Conservation (phyloP, 441 rosid genomes). For the Euphorbia schlechtendalii region DNA sequence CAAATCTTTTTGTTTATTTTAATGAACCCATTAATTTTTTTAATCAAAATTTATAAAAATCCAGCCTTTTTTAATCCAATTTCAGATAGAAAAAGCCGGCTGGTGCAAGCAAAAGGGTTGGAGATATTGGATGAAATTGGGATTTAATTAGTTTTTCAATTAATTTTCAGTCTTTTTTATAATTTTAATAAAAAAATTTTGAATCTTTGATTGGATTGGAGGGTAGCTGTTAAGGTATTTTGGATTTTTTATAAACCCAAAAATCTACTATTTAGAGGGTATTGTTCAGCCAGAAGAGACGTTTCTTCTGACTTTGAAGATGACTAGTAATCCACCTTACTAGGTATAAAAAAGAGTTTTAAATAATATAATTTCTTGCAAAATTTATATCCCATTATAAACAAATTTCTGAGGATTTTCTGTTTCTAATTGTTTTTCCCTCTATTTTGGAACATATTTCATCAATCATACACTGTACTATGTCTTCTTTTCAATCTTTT, state of each 20-base stretch:
- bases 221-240: conserved; percentile 13
- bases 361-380: not conserved
- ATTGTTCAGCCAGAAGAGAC: conserved; percentile 29
- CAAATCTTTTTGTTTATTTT: conserved; percentile 13
- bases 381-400: too few relatives aligned
- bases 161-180: not conserved
- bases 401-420: conserved; percentile 7
- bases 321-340: conserved; percentile 37
- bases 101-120: conserved; percentile 38
- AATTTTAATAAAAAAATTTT: not conserved
- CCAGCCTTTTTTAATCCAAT: conserved; percentile 11
- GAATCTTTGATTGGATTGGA: conserved; percentile 21
- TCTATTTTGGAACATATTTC: conserved; percentile 27
- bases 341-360: conserved; percentile 20
- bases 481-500: conserved; percentile 8
- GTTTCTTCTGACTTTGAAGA: conserved; percentile 39
- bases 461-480: conserved; percentile 30
- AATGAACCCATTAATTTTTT: conserved; percentile 9
- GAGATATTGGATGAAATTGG: conserved; percentile 43
- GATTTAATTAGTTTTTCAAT: conserved; percentile 20
- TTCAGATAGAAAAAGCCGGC: conserved; percentile 42
- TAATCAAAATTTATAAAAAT: conserved; percentile 19
- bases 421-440: not conserved
- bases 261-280: conserved; percentile 19
- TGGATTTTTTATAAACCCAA: conserved; percentile 14